Evolutionary conservation across 2,329 filamentous ascomycete species (phyloP), one percentile per base, ranked within the genome.

Genomic region (Botrytis porri): DNA sequence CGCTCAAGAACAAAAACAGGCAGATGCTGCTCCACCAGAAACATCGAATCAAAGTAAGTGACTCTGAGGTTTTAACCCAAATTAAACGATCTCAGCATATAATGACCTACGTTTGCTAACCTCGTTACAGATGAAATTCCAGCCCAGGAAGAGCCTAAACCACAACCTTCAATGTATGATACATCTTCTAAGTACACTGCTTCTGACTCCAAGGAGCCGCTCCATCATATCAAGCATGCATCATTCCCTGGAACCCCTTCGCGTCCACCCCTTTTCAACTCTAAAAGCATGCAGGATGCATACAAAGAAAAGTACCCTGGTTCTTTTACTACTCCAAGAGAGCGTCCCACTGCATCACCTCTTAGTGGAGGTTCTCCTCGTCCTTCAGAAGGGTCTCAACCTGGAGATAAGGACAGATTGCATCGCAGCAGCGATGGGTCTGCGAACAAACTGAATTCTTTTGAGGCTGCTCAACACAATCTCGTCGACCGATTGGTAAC

Each of bases 101-200:
- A 75, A 67, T 71, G 37, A n/a, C 35, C 75, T 54, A 64, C 71
- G 59, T 71, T 74, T 75, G 74, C 77, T 69, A 67, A 69, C 73
- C 72, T 75, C 69, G 69, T 71, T 75, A 39, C 74, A 78, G 77
- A 76, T 77, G 76, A 75, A 73, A 75, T 74, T 72, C 75, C 60
- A 72, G 74, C 69, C n/a, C 71, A 29, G 59, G 63, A 69, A 51
- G 64, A 73, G 69, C n/a, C 61, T 61, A 43, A 77, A 76, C 63
- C 70, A 67, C 74, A 77, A 70, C 62, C 73, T 57, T 77, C 77
- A 77, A 80, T 80, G 79, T 80, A 80, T 77, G 79, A 73, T 64
- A 75, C 69, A 66, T 71, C 67, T 69, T 60, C 63, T 69, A 72
- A n/a, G 54, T 72, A 69, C 59, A 43, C 41, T 37, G 29, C 54